Evolutionary conservation across 139 green algal species (phyloP).

Genomic region (Deuterostichococcus epilithicus): DNA sequence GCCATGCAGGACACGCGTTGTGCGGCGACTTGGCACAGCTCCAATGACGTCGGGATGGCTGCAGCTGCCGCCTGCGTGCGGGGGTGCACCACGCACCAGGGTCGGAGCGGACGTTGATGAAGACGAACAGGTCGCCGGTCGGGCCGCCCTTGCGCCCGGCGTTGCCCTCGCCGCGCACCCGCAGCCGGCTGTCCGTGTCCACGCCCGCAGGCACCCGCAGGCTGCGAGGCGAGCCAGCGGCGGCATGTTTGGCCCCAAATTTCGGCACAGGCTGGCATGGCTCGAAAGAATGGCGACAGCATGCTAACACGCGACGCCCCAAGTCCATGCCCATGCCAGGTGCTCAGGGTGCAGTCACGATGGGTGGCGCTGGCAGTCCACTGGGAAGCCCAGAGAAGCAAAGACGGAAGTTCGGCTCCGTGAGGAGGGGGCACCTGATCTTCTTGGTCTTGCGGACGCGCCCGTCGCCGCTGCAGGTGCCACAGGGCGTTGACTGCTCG

Average conservation of each 20-base stretch:
- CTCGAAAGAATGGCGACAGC: not conserved
- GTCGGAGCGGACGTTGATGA: slow-evolving; percentile 81
- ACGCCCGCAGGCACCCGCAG: slow-evolving; percentile 56
- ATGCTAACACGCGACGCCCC: not conserved
- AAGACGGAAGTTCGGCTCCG: not conserved
- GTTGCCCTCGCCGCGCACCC: slow-evolving; percentile 77
- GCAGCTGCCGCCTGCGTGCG: too few relatives aligned
- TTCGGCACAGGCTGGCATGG: too few relatives aligned
- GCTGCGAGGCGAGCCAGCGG: not conserved
- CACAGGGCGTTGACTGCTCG: slow-evolving; percentile 75
- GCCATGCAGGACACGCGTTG: too few relatives aligned
- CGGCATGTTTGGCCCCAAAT: too few relatives aligned
- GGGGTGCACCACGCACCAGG: slow-evolving; percentile 4
- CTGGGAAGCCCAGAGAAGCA: too few relatives aligned
- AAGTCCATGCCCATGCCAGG: too few relatives aligned
- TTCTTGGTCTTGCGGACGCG: slow-evolving; percentile 81
- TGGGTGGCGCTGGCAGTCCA: too few relatives aligned
- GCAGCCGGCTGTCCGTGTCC: slow-evolving; percentile 76
- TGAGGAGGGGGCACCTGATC: slow-evolving; percentile 44
- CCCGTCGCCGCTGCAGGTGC: slow-evolving; percentile 86
- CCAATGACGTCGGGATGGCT: too few relatives aligned
- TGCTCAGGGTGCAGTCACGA: too few relatives aligned
- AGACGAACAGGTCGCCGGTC: slow-evolving; percentile 93
- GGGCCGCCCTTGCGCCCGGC: slow-evolving; percentile 52
- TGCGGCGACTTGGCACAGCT: too few relatives aligned